These are phyloP conservation scores for Ocimum tenuiflorum DNA, from an alignment of 257 asterid species.

Conservation along the genomic window DNA sequence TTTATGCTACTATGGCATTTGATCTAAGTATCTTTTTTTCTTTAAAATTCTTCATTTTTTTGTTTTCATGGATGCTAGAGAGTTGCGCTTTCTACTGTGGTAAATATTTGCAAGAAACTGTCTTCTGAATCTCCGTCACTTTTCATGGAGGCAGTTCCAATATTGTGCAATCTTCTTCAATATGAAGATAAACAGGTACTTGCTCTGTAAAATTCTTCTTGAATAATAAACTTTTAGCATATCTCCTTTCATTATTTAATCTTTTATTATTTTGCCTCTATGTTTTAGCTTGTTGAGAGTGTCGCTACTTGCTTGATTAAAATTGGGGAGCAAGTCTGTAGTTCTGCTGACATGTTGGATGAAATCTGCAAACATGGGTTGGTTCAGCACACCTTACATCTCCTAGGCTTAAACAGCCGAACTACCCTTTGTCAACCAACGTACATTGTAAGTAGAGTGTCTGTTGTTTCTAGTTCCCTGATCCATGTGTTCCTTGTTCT, in stretches of 20 bases:
- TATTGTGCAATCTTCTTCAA: constrained; percentile 83
- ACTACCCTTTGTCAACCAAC: constrained; percentile 61
- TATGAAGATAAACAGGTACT: constrained; percentile 84
- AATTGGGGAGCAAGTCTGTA: constrained; percentile 56
- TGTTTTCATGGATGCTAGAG: constrained; percentile 42
- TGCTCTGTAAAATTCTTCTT: constrained; percentile 3
- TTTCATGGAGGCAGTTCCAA: constrained; percentile 89
- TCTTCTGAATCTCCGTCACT: constrained; percentile 60
- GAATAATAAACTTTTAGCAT: neutral
- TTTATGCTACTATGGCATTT: constrained; percentile 4
- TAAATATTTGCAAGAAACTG: constrained; percentile 72
- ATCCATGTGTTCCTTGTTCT: neutral
- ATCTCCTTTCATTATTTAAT: constrained; percentile 13
- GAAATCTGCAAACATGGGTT: constrained; percentile 73
- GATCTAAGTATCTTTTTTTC: constrained; percentile 18
- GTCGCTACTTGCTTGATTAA: constrained; percentile 79
- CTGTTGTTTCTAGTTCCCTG: constrained; percentile 3
- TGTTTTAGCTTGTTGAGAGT: constrained; percentile 80
- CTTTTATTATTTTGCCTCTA: neutral
- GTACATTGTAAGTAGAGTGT: constrained; percentile 52
- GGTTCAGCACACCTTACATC: constrained; percentile 66
- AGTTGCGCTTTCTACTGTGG: constrained; percentile 84
- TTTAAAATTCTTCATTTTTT: constrained; percentile 9
- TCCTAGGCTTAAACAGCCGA: constrained; percentile 59
- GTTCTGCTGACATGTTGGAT: constrained; percentile 65